Evolutionary conservation across 176 grass and related monocot species (phyloP).

Genomic region (Musa troglodytarum): DNA sequence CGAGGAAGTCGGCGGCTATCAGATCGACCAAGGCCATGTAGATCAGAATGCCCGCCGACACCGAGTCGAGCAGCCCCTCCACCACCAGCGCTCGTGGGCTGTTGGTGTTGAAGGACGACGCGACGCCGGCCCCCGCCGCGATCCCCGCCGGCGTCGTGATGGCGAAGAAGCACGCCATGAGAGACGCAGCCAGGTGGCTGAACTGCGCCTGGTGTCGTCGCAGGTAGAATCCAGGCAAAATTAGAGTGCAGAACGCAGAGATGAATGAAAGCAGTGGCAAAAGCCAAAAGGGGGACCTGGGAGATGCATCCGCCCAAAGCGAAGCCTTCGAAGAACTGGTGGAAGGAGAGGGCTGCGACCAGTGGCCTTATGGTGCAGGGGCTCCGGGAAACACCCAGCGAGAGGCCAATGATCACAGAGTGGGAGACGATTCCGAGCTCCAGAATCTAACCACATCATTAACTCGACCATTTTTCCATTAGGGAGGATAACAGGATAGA

Average conservation of each 20-base stretch:
- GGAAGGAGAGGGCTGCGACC: constrained; percentile 8
- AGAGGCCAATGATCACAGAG: constrained; percentile 12
- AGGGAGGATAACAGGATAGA: too few relatives aligned
- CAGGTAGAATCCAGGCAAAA: neutral
- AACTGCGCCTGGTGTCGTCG: neutral
- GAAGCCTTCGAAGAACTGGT: constrained; percentile 18
- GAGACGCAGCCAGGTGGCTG: neutral
- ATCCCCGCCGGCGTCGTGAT: constrained; percentile 11
- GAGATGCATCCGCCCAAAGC: constrained; percentile 17
- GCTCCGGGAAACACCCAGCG: constrained; percentile 1
- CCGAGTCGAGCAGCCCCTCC: constrained; percentile 17
- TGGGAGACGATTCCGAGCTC: constrained; percentile 18
- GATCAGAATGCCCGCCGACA: constrained; percentile 12
- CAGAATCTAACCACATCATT: constrained; percentile 4
- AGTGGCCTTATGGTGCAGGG: constrained; percentile 20
- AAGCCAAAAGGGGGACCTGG: neutral
- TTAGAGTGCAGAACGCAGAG: too few relatives aligned
- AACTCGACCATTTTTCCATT: too few relatives aligned
- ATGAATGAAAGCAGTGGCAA: too few relatives aligned
- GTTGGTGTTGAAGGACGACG: constrained; percentile 7
- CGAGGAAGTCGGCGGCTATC: constrained; percentile 12
- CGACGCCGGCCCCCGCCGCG: neutral
- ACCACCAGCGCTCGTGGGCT: constrained; percentile 17
- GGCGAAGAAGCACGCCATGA: constrained; percentile 10
- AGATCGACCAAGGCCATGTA: constrained; percentile 18